A percentile compares a stretch with the other conserved stretches of the same genome.
These are phyloP conservation scores for Colletotrichum zoysiae DNA, from an alignment of 2,329 filamentous ascomycete genomes.

Conservation along the genomic window DNA sequence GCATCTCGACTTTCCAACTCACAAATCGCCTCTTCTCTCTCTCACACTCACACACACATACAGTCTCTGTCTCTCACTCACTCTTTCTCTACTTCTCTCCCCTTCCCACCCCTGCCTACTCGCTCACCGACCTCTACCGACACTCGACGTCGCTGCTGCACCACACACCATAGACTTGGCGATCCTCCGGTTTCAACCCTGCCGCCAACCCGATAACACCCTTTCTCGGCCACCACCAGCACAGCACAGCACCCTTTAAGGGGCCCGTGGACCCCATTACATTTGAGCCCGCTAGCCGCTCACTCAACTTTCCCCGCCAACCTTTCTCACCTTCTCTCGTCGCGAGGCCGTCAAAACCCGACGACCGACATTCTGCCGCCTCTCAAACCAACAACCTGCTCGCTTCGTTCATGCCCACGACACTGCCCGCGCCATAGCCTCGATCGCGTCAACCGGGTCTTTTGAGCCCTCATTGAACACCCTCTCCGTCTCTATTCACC, in stretches of 20 bases:
- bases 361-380: not conserved
- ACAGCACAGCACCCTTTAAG: not conserved
- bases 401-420: slow-evolving; percentile 28
- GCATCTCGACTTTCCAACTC: slow-evolving; percentile 34
- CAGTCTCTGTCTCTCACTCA: not conserved
- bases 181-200: slow-evolving; percentile 1
- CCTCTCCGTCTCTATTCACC: slow-evolving; percentile 36
- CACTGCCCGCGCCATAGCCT: slow-evolving; percentile 1
- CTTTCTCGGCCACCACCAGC: not conserved
- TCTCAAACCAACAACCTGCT: not conserved
- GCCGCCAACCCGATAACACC: not conserved
- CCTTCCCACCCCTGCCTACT: not conserved
- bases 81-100: not conserved
- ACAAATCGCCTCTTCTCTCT: slow-evolving; percentile 17
- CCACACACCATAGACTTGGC: slow-evolving; percentile 6
- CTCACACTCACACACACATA: not conserved
- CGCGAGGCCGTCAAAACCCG: slow-evolving; percentile 2
- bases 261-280: not conserved
- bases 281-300: not conserved
- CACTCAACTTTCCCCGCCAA: not conserved
- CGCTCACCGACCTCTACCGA: not conserved
- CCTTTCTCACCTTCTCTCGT: not conserved
- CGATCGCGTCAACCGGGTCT: slow-evolving; percentile 25
- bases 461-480: slow-evolving; percentile 9
- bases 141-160: not conserved